phyloP scores from a whole-genome alignment of 2,329 filamentous ascomycete genomes.

The Celoporthe dispersa region DNA sequence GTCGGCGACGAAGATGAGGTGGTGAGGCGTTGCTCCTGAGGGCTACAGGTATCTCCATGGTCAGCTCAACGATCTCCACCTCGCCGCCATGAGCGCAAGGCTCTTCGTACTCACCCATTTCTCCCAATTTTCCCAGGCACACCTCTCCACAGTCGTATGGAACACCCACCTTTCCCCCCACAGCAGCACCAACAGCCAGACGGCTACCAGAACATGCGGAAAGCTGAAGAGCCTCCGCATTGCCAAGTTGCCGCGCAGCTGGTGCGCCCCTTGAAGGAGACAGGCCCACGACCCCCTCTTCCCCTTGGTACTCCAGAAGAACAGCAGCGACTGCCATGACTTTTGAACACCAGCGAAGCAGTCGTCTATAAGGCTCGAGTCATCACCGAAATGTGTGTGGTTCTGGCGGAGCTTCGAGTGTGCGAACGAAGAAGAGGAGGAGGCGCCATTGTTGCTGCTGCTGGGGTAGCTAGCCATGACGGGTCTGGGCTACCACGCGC shows the following conservation, averaged over 20 bases:
- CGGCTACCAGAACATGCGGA: conserved; percentile 66
- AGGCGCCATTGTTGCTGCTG: conserved; percentile 23
- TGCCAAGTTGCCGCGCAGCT: conserved; percentile 52
- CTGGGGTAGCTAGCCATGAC: conserved; percentile 29
- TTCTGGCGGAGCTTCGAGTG: conserved; percentile 29
- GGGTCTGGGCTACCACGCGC: conserved; percentile 19
- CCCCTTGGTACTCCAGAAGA: conserved; percentile 50
- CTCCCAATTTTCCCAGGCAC: conserved; percentile 89
- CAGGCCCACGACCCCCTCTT: conserved; percentile 41
- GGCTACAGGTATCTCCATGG: conserved; percentile 58
- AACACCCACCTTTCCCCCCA: conserved; percentile 88
- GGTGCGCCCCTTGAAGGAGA: conserved; percentile 37
- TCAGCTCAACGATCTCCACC: conserved; percentile 14
- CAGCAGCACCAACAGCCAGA: conserved; percentile 80
- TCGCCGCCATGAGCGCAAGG: background rate
- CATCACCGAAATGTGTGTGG: conserved; percentile 34
- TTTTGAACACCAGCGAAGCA: conserved; percentile 37
- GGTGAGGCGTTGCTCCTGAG: conserved; percentile 76
- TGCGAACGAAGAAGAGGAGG: conserved; percentile 26
- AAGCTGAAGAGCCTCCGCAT: conserved; percentile 61
- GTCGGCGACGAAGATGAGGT: conserved; percentile 82
- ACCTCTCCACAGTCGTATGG: conserved; percentile 68
- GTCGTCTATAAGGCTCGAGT: conserved; percentile 45
- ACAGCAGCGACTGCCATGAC: conserved; percentile 40
- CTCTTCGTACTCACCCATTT: conserved; percentile 70